Evolutionary conservation across 2,329 filamentous ascomycete genomes (phyloP).

Genomic region (Colletotrichum shisoi): DNA sequence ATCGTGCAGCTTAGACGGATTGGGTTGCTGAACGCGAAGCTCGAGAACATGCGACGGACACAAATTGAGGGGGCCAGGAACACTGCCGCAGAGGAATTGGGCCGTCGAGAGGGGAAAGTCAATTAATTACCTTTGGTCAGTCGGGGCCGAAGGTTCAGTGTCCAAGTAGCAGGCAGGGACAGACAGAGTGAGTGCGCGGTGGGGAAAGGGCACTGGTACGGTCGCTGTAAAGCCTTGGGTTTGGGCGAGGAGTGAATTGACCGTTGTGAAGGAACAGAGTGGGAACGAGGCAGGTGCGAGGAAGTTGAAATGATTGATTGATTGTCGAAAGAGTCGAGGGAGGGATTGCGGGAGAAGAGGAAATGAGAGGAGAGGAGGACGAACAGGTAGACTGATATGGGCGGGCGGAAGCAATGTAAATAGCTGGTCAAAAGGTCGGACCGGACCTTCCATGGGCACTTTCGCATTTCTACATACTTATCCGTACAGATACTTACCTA

Average conservation of each 20-base stretch:
- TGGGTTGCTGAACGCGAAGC: background rate
- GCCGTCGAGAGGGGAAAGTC: background rate
- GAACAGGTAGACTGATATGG: background rate
- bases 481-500: background rate
- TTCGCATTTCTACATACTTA: background rate
- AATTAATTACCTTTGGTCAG: conserved; percentile 33
- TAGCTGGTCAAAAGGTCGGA: conserved; percentile 28
- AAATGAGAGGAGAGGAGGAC: conserved; percentile 7
- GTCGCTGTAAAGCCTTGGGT: background rate
- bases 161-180: background rate
- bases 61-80: background rate
- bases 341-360: conserved; percentile 8
- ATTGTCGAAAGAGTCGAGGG: conserved; percentile 28
- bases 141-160: conserved; percentile 1
- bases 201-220: conserved; percentile 21
- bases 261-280: background rate
- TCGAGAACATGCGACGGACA: background rate
- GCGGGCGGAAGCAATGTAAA: conserved; percentile 26
- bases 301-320: conserved; percentile 5
- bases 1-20: background rate
- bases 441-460: background rate
- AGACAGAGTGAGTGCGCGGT: conserved; percentile 5
- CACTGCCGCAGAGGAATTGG: background rate
- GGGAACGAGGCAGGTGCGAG: conserved; percentile 18
- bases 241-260: conserved; percentile 6